Percentiles rank a stretch among this genome's conserved stretches.
Evolutionary conservation across 345 rosid species (phyloP).

Genomic region (Eucalyptus pumila): DNA sequence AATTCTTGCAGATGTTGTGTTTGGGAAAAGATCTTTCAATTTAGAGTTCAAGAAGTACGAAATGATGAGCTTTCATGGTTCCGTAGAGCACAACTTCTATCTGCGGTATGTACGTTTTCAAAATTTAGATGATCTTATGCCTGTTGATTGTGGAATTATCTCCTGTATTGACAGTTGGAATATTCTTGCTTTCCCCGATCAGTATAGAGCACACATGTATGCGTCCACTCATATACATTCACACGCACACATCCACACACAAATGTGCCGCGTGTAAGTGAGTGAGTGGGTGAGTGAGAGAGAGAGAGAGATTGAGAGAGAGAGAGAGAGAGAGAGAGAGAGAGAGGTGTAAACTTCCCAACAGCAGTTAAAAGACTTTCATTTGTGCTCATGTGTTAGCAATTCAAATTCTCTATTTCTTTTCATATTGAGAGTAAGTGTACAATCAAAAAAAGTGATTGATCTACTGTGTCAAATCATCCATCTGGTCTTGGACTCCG

Average conservation of each 20-base stretch:
- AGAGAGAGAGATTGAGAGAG: too few species aligned
- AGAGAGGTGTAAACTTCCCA: not conserved
- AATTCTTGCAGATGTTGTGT: constrained; percentile 63
- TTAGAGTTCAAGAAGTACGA: constrained; percentile 55
- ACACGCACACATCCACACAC: not conserved
- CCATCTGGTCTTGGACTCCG: not conserved
- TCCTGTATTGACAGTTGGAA: not conserved
- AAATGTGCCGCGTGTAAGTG: too few species aligned
- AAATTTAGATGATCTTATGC: not conserved
- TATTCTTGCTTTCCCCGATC: not conserved
- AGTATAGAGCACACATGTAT: not conserved
- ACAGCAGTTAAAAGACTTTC: not conserved
- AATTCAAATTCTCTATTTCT: not conserved
- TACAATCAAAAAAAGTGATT: not conserved
- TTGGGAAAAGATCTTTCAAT: constrained; percentile 90
- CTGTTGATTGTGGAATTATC: not conserved
- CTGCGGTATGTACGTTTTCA: constrained; percentile 46
- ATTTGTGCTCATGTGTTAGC: not conserved
- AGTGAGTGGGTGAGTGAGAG: too few species aligned
- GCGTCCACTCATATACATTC: not conserved
- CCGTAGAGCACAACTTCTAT: constrained; percentile 66
- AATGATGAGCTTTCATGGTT: constrained; percentile 86
- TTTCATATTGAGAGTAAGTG: not conserved
- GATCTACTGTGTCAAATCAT: not conserved
- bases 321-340: not conserved